Conservation (phyloP, 1,284 basidiomycete genomes). For the Leccinum solheimii region DNA sequence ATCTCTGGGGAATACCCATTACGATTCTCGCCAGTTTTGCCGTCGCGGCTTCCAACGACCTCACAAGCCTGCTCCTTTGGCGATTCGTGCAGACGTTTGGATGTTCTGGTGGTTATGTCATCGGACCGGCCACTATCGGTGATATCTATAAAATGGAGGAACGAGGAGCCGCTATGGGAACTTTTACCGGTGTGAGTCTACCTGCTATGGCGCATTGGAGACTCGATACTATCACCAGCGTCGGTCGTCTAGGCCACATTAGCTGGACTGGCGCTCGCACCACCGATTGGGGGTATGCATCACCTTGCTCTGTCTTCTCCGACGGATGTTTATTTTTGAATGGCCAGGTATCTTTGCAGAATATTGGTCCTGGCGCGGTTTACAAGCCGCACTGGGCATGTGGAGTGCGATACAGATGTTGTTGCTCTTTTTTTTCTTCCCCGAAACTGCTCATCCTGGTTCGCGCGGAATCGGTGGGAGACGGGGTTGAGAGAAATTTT, state of each 20-base stretch:
- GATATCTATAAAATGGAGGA: conserved; percentile 50
- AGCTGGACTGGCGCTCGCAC: conserved; percentile 47
- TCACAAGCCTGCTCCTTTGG: conserved; percentile 44
- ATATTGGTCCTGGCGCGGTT: conserved; percentile 68
- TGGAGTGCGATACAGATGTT: conserved; percentile 47
- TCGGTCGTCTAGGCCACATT: conserved; percentile 39
- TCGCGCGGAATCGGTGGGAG: conserved; percentile 46
- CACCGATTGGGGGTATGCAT: conserved; percentile 43
- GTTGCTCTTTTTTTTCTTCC: conserved; percentile 53
- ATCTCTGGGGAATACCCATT: conserved; percentile 47
- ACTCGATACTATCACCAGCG: background rate
- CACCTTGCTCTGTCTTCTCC: background rate
- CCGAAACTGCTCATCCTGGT: conserved; percentile 68
- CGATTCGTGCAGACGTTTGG: conserved; percentile 51
- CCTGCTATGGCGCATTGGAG: too few species aligned
- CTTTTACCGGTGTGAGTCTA: conserved; percentile 42
- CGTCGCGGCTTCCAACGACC: conserved; percentile 37
- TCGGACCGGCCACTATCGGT: conserved; percentile 51
- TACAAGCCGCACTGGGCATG: conserved; percentile 55
- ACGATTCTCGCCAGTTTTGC: conserved; percentile 45
- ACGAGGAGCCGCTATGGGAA: conserved; percentile 50
- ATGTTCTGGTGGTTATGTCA: conserved; percentile 37
- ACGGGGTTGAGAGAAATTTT: conserved; percentile 36
- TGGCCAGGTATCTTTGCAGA: conserved; percentile 45
- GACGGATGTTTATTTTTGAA: conserved; percentile 1